These are phyloP conservation scores for Davidsoniella virescens DNA, from an alignment of 2,329 filamentous ascomycete genomes.

Conservation along the genomic window DNA sequence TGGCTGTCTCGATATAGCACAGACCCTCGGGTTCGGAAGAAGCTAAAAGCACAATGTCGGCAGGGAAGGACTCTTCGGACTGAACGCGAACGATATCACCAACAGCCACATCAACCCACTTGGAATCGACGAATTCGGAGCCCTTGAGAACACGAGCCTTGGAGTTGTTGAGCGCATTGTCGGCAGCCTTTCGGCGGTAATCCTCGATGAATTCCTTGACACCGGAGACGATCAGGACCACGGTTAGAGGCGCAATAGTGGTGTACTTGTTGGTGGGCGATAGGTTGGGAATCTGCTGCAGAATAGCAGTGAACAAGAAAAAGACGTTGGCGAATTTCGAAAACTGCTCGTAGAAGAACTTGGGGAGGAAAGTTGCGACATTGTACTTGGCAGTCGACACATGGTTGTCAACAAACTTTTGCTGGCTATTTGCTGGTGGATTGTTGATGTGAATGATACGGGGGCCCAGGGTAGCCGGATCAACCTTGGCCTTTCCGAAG, in stretches of 20 bases:
- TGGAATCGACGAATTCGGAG: slow-evolving; percentile 68
- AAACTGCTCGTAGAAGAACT: slow-evolving; percentile 96
- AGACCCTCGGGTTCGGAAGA: slow-evolving; percentile 94
- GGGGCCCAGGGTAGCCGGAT: slow-evolving; percentile 81
- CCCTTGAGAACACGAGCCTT: slow-evolving; percentile 71
- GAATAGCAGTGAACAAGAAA: slow-evolving; percentile 88
- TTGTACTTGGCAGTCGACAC: slow-evolving; percentile 98
- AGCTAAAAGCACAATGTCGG: slow-evolving; percentile 79
- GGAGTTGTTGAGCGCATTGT: slow-evolving; percentile 74
- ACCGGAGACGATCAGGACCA: slow-evolving; percentile 87
- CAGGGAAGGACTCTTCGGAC: slow-evolving; percentile 88
- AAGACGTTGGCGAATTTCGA: slow-evolving; percentile 98
- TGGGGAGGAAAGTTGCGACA: slow-evolving; percentile 76
- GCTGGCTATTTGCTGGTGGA: slow-evolving; percentile 70
- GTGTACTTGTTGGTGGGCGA: slow-evolving; percentile 93
- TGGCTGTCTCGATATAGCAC: slow-evolving; percentile 97
- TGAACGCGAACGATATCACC: slow-evolving; percentile 88
- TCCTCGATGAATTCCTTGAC: slow-evolving; percentile 92
- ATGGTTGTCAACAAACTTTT: slow-evolving; percentile 92
- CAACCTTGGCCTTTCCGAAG: slow-evolving; percentile 67
- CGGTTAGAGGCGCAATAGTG: slow-evolving; percentile 81
- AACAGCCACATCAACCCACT: slow-evolving; percentile 86
- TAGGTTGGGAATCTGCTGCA: slow-evolving; percentile 90
- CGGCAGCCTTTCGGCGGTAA: slow-evolving; percentile 73
- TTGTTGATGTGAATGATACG: slow-evolving; percentile 94